phyloP scores from a whole-genome alignment of 495 filamentous ascomycete genomes.

The Bacidia gigantensis region DNA sequence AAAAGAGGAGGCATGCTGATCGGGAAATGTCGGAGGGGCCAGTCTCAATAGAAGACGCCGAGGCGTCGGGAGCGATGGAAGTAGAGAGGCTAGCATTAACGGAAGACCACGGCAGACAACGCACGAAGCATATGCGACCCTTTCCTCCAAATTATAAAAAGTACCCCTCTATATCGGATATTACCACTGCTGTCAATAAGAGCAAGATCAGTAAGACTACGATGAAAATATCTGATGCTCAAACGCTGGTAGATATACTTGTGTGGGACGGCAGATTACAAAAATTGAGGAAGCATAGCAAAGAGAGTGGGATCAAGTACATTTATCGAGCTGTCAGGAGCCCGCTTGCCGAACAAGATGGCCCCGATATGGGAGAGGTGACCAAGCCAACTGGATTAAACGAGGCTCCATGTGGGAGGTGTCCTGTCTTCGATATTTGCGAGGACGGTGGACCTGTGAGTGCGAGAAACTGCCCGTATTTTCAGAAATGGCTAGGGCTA shows the following conservation, averaged over 20 bases:
- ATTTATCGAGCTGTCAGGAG: slow-evolving; percentile 36
- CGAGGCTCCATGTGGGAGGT: slow-evolving; percentile 79
- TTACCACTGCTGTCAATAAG: slow-evolving; percentile 56
- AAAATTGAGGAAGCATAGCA: slow-evolving; percentile 23
- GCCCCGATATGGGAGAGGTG: slow-evolving; percentile 24
- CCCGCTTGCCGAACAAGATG: slow-evolving; percentile 29
- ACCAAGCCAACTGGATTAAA: slow-evolving; percentile 52
- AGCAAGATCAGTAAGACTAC: slow-evolving; percentile 30
- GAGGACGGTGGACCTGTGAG: slow-evolving; percentile 77
- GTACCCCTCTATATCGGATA: slow-evolving; percentile 63
- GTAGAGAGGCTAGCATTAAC: neutral
- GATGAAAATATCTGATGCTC: slow-evolving; percentile 53
- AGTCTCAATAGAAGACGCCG: slow-evolving; percentile 10
- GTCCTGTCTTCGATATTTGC: slow-evolving; percentile 89
- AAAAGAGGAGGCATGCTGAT: neutral
- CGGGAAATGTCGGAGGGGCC: slow-evolving; percentile 4
- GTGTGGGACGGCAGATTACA: slow-evolving; percentile 65
- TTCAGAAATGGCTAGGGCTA: slow-evolving; percentile 56
- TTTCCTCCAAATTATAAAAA: slow-evolving; percentile 52
- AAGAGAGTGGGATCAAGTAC: slow-evolving; percentile 21
- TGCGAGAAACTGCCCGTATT: slow-evolving; percentile 83
- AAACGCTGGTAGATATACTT: slow-evolving; percentile 71
- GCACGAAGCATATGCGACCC: slow-evolving; percentile 32
- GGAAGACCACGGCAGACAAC: slow-evolving; percentile 1
- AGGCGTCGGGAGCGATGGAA: slow-evolving; percentile 10